Evolutionary conservation across 768 basidiomycete species (phyloP).

Genomic region (Podaxis mareebaensis): DNA sequence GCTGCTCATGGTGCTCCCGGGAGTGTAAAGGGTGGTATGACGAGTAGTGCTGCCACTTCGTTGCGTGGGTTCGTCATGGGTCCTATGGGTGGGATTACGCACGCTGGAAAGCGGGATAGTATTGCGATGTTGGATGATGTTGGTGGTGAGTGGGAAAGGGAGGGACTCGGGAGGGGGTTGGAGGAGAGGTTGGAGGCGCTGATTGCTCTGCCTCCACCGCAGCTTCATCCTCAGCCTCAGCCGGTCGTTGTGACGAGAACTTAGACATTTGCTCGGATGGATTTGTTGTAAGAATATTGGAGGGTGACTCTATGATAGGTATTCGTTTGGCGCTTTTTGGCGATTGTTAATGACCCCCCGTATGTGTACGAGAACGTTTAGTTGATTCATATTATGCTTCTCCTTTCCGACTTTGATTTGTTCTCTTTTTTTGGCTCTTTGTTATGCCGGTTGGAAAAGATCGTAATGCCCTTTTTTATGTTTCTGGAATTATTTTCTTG

Average conservation of each 20-base stretch:
- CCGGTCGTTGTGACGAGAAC: neutral
- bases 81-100: conserved; percentile 28
- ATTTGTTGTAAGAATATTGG: neutral
- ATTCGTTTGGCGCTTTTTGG: neutral
- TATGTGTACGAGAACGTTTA: neutral
- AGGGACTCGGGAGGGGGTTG: conserved; percentile 78
- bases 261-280: neutral
- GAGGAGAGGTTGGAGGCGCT: conserved; percentile 73
- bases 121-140: conserved; percentile 56
- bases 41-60: neutral
- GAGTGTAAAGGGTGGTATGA: conserved; percentile 3
- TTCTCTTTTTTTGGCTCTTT: neutral
- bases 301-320: neutral
- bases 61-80: conserved; percentile 9
- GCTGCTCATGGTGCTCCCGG: conserved; percentile 4
- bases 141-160: conserved; percentile 87
- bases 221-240: neutral
- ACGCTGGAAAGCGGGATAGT: conserved; percentile 34
- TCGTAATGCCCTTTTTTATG: neutral
- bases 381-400: neutral
- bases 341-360: neutral
- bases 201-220: neutral
- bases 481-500: neutral
- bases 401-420: neutral
- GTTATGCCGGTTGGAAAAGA: neutral